A percentile compares a stretch with the other conserved stretches of the same genome.
phyloP scores from a whole-genome alignment of 208 protist genomes.

The Entamoeba dispar region DNA sequence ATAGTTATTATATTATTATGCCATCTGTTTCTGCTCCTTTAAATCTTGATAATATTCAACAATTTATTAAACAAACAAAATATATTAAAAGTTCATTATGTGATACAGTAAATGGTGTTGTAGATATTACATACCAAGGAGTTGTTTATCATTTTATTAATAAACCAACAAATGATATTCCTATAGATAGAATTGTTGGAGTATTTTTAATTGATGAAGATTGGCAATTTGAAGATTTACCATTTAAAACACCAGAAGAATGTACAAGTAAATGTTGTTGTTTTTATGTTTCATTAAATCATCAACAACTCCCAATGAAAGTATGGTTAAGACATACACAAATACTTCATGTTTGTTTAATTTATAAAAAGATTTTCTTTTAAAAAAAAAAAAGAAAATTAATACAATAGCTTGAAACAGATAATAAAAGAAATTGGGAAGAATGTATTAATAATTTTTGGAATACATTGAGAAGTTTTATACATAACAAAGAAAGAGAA shows the following conservation, averaged over 20 bases:
- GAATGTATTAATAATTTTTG: neutral
- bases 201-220: neutral
- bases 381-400: neutral
- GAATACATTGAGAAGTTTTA: neutral
- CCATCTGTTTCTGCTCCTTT: neutral
- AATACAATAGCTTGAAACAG: neutral
- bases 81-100: neutral
- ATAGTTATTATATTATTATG: neutral
- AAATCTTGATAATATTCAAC: neutral
- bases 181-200: neutral
- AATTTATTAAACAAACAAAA: neutral
- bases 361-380: neutral
- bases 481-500: too few relatives aligned
- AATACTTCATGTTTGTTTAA: neutral
- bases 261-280: neutral
- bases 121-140: neutral
- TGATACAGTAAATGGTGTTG: too few relatives aligned
- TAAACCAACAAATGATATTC: neutral
- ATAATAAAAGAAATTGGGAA: neutral
- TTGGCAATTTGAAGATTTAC: neutral
- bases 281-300: neutral
- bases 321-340: neutral
- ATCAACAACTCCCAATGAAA: neutral
- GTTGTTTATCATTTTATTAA: neutral
- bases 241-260: neutral